Percentiles rank a stretch among this genome's conserved stretches.
Evolutionary conservation across 2,329 filamentous ascomycete species (phyloP).

Genomic region (Aspergillus sp.): DNA sequence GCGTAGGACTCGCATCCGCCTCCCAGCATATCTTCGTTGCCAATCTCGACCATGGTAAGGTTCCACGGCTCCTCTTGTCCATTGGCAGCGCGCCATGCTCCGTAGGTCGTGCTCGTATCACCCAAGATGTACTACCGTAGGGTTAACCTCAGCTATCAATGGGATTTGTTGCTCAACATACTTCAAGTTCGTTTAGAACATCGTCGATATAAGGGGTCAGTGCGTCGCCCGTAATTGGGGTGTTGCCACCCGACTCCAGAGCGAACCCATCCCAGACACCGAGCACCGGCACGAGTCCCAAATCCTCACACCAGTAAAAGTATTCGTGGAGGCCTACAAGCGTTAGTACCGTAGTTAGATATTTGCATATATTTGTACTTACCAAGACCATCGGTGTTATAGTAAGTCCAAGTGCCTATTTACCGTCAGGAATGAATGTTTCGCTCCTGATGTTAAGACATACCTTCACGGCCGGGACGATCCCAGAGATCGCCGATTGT

Average conservation of each 20-base stretch:
- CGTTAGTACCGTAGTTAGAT: slow-evolving; percentile 33
- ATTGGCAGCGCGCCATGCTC: slow-evolving; percentile 56
- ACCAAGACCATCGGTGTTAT: neutral
- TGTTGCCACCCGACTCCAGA: slow-evolving; percentile 39
- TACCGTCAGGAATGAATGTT: neutral
- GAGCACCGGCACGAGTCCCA: slow-evolving; percentile 47
- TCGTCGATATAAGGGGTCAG: slow-evolving; percentile 37
- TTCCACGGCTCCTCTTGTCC: slow-evolving; percentile 64
- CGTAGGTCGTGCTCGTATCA: slow-evolving; percentile 32
- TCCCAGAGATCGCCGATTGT: slow-evolving; percentile 53
- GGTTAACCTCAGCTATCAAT: neutral
- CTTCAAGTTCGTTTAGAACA: slow-evolving; percentile 39
- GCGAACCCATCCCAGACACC: slow-evolving; percentile 50
- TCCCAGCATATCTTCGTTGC: slow-evolving; percentile 68
- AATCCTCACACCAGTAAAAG: slow-evolving; percentile 51
- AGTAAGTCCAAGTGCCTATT: neutral
- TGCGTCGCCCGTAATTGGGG: slow-evolving; percentile 36
- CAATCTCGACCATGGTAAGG: slow-evolving; percentile 65
- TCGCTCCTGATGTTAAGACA: slow-evolving; percentile 9
- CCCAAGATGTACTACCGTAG: slow-evolving; percentile 16
- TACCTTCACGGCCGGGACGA: slow-evolving; percentile 49
- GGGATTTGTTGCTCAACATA: neutral
- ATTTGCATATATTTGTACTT: neutral
- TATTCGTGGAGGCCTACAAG: slow-evolving; percentile 52
- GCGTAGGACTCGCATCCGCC: slow-evolving; percentile 54